Evolutionary conservation across 225 moss, liverwort and hornwort genomes (phyloP).

Genomic region (Bryoerythrophyllum caledonicum): DNA sequence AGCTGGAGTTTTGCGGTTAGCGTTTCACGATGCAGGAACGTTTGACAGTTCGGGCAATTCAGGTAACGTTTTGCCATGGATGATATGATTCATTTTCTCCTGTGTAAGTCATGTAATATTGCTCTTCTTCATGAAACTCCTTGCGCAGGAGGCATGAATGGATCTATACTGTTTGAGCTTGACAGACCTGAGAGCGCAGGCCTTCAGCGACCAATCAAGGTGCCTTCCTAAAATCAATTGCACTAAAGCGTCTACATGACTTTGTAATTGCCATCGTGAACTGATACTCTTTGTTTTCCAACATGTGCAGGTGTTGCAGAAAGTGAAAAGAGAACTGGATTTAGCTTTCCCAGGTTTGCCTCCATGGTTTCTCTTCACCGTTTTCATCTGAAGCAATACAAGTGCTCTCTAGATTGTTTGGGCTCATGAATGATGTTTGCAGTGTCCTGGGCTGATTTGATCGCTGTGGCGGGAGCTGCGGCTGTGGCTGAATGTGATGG

Average conservation of each 20-base stretch:
- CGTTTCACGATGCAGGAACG: constrained; percentile 91
- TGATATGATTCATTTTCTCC: not conserved
- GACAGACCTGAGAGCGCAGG: constrained; percentile 81
- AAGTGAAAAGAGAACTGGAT: constrained; percentile 79
- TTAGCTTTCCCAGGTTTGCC: constrained; percentile 66
- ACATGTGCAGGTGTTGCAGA: constrained; percentile 67
- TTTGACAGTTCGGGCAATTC: constrained; percentile 61
- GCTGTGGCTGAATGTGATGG: constrained; percentile 90
- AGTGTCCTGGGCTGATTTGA: constrained; percentile 97
- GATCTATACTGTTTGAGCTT: constrained; percentile 77
- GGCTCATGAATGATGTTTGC: constrained; percentile 31
- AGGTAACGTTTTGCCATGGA: constrained; percentile 39
- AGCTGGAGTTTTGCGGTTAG: constrained; percentile 77
- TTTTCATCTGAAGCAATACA: not conserved
- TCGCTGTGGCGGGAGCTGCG: constrained; percentile 90
- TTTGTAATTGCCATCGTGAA: not conserved
- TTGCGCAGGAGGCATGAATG: constrained; percentile 88
- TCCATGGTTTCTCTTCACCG: not conserved
- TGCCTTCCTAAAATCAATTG: constrained; percentile 15
- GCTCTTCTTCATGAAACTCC: not conserved
- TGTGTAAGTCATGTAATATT: not conserved
- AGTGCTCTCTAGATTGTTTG: constrained; percentile 3
- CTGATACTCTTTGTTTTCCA: not conserved
- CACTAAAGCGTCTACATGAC: not conserved
- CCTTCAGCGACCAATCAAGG: constrained; percentile 81